phyloP scores from a whole-genome alignment of 2,329 filamentous ascomycete genomes.

The Microsporum audouinii region DNA sequence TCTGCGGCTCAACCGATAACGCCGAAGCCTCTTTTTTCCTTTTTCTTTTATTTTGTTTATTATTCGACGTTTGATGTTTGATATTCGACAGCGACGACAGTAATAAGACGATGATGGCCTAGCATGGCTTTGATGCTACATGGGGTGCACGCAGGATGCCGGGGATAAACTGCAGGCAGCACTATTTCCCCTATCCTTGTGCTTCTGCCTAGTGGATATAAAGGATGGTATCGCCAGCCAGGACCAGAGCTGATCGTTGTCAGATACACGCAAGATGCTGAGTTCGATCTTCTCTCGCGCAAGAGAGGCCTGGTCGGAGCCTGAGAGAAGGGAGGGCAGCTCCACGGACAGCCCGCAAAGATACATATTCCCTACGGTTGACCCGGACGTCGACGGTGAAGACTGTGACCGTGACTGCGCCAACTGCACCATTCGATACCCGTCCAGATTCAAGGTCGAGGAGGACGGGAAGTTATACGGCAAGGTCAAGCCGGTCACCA shows the following conservation, averaged over 20 bases:
- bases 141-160: background rate
- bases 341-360: constrained; percentile 10
- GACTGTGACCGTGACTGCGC: constrained; percentile 82
- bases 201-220: too few species aligned
- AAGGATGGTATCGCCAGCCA: too few species aligned
- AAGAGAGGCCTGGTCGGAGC: background rate
- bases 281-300: constrained; percentile 1
- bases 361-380: constrained; percentile 61
- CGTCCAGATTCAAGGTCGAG: constrained; percentile 61
- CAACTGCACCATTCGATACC: constrained; percentile 66
- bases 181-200: background rate
- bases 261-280: background rate
- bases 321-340: background rate
- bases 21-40: background rate
- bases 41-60: background rate
- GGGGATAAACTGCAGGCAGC: background rate
- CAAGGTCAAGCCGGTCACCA: constrained; percentile 71
- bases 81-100: background rate
- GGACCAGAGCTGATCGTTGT: too few species aligned
- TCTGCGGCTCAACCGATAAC: constrained; percentile 1
- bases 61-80: background rate
- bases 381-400: constrained; percentile 66
- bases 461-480: constrained; percentile 70
- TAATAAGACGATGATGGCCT: background rate
- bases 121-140: background rate